phyloP scores from a whole-genome alignment of 2,329 filamentous ascomycete species.

The Chalaropsis thielavioides region DNA sequence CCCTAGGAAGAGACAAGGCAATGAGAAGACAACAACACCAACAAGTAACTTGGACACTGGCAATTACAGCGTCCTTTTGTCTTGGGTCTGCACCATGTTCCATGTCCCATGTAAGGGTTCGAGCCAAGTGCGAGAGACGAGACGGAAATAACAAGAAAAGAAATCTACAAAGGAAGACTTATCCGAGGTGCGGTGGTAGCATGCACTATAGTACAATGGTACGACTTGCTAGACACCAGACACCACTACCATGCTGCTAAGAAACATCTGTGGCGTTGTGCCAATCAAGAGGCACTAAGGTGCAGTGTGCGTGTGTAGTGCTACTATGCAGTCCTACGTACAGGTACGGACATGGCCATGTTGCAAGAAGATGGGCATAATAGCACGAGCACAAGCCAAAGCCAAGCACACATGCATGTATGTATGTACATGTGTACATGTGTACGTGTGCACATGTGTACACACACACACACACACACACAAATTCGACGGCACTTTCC shows the following conservation, averaged over 20 bases:
- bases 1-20: too few relatives aligned
- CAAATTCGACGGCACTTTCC: background rate
- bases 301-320: too few relatives aligned
- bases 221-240: background rate
- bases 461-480: background rate
- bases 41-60: too few relatives aligned
- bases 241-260: background rate
- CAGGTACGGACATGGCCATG: background rate
- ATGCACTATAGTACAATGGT: background rate
- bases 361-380: background rate
- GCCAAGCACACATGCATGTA: background rate
- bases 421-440: background rate
- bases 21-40: too few relatives aligned
- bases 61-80: too few relatives aligned
- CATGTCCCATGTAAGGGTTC: background rate
- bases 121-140: background rate
- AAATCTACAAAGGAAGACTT: background rate
- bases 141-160: background rate
- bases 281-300: background rate
- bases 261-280: background rate
- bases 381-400: background rate
- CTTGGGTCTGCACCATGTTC: too few relatives aligned
- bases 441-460: background rate
- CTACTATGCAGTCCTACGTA: background rate
- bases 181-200: background rate